Evolutionary conservation across 1,284 basidiomycete species (phyloP).

Genomic region (Rhodotorula sp.): DNA sequence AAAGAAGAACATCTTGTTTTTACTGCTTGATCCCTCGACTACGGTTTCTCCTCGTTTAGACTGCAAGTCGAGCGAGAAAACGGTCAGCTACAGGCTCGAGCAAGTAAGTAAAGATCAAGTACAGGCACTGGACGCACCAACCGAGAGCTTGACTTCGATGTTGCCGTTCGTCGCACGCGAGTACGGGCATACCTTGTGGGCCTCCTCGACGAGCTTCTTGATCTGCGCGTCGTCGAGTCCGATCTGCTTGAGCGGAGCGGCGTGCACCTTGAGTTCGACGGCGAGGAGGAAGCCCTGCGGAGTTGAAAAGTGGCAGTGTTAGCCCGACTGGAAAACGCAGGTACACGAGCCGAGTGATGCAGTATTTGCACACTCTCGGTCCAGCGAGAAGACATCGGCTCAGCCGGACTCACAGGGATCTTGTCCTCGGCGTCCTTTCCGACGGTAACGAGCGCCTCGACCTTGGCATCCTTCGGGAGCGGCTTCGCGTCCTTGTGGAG

Average conservation of each 20-base stretch:
- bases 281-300: conserved; percentile 37
- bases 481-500: conserved; percentile 32
- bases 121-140: neutral
- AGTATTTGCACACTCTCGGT: neutral
- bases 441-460: conserved; percentile 31
- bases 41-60: neutral
- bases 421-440: conserved; percentile 30
- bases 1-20: neutral
- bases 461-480: conserved; percentile 30
- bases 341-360: no score
- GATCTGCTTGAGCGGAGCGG: conserved; percentile 34
- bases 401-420: conserved; percentile 14
- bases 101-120: neutral
- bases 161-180: conserved; percentile 40
- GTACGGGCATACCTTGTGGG: conserved; percentile 44
- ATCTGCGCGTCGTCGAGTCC: conserved; percentile 31
- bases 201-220: conserved; percentile 35
- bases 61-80: neutral
- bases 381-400: neutral
- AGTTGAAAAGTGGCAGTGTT: neutral
- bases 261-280: conserved; percentile 40
- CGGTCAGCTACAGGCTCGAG: no score
- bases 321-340: no score
- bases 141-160: conserved; percentile 30
- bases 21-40: neutral